Evolutionary conservation across 345 rosid species (phyloP), one percentile per base, ranked within the genome.

Genomic region (Murraya koenigii): DNA sequence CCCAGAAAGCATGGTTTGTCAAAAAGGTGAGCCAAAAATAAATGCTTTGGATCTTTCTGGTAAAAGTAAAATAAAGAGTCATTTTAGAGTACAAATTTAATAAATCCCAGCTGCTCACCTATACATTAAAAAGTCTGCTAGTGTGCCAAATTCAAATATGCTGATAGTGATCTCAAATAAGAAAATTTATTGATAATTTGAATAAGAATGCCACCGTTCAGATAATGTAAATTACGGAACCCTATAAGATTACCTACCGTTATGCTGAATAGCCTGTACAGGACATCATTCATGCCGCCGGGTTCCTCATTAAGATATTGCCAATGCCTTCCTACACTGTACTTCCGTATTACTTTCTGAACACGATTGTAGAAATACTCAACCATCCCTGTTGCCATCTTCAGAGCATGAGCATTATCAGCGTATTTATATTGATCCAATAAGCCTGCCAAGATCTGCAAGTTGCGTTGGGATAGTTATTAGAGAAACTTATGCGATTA

Each of bases 1-100:
- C 92, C 92, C 35, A 89, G 81, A 81, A 89, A 89, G 86, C 92
- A 89, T 32, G 92, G 86, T 64, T 89, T 89, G 80, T 84, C 90
- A 65, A 87, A 87, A 33, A 87, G 89, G 71, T 87, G 92, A 77
- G 90, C 90, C 79, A 89, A 54, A 49, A 85, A 5, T 32, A 87
- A 63, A 77, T 89, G 89, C 83, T 80, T 89, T 35, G 84, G 68
- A 81, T 89, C 83, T 64, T 78, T 82, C 90, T 89, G 83, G 78
- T 69, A 6, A 39, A 7, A 77, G 39, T 19, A 59, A 76, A 28
- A 63, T 6, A 26, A 6, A 19, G 8, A 66, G 1, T 25, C 11
- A 14, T 22, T 36, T 75, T 47, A 83, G 73, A 72, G n/a, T 2
- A 10, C 30, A 72, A 15, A 62, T 30, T 62, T 28, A 30, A 30